Evolutionary conservation across 1,284 basidiomycete species (phyloP), one percentile per base, ranked within the genome.

Genomic region (Butyriboletus appendiculatus): DNA sequence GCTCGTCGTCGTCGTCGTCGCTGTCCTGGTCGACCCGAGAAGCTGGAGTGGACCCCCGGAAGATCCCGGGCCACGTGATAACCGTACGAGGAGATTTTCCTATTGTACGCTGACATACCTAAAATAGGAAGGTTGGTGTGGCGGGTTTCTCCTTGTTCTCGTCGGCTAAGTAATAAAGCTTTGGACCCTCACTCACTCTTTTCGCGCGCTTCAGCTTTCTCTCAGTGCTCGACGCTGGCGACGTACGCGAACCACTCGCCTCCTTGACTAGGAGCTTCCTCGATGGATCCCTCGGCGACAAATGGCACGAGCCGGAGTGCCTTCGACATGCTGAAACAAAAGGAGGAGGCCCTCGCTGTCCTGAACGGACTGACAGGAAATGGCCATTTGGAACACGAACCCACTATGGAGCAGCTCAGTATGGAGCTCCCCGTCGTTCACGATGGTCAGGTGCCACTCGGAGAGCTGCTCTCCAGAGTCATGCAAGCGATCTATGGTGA

Each of bases 401-500:
- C 79, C 3, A 66, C 80, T 2, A 55, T 81, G 46, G 83, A 88
- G 49, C 76, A 85, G 47, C 79, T 94, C 6, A 85, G 92, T 64
- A 74, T 72, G 44, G 91, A 94, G 60, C 82, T 96, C 4, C 90
- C 90, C 2, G 61, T 81, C n/a, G 88, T 94, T 34, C 71, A 80
- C 41, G 82, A 91, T 62, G 90, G 85, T 20, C 88, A 94, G 65
- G 75, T 94, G 14, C 80, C 84, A 0, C 76, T 96, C 8, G 82
- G 82, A 43, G 88, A 91, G 43, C 69, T 95, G 41, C 78, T 94
- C 28, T 89, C 89, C 41, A 79, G 91, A 52, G 79, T 92, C 45
- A 80, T 84, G 60, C 91, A 93, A 68, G 78, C 85, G 40, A 88
- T 92, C 60, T 96, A 92, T 71, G 86, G 90, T 34, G 90, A 94